Evolutionary conservation across 139 green algal genomes (phyloP).

Genomic region (Tetradesmus obliquus): DNA sequence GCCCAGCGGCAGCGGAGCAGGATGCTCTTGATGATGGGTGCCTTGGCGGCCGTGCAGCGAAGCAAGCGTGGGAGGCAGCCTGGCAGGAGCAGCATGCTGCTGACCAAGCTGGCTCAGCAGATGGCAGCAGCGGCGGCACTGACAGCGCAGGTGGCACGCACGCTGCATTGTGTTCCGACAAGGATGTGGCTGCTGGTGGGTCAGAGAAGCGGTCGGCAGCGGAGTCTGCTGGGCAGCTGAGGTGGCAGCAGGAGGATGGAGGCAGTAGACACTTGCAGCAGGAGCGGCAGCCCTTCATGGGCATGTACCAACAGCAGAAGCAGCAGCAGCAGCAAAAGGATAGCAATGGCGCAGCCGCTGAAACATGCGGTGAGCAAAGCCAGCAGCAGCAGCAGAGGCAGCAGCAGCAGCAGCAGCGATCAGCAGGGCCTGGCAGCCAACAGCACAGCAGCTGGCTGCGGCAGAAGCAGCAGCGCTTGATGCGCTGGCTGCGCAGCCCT

Average conservation of each 20-base stretch:
- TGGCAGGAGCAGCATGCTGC: background rate
- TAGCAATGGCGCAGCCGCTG: background rate
- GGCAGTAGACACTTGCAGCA: background rate
- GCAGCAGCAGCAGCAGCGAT: background rate
- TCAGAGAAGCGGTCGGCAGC: background rate
- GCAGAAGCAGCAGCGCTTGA: background rate
- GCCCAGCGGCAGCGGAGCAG: background rate
- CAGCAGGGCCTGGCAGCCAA: background rate
- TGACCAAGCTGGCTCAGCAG: background rate
- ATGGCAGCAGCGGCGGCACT: background rate
- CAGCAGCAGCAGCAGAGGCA: background rate
- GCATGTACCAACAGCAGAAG: background rate
- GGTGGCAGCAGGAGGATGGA: background rate
- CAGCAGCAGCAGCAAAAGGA: background rate
- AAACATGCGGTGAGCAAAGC: background rate
- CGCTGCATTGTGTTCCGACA: background rate
- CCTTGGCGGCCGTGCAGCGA: background rate
- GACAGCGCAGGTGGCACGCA: background rate
- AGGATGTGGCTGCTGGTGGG: background rate
- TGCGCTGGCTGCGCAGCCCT: constrained; percentile 2
- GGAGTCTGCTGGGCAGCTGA: background rate
- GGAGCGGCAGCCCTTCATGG: constrained; percentile 1
- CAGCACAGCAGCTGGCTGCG: background rate
- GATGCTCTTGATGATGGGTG: background rate
- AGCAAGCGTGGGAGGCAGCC: background rate